Base-by-base conservation (phyloP, 495 filamentous ascomycete genomes). In the Penicillium psychrofluorescens region DNA sequence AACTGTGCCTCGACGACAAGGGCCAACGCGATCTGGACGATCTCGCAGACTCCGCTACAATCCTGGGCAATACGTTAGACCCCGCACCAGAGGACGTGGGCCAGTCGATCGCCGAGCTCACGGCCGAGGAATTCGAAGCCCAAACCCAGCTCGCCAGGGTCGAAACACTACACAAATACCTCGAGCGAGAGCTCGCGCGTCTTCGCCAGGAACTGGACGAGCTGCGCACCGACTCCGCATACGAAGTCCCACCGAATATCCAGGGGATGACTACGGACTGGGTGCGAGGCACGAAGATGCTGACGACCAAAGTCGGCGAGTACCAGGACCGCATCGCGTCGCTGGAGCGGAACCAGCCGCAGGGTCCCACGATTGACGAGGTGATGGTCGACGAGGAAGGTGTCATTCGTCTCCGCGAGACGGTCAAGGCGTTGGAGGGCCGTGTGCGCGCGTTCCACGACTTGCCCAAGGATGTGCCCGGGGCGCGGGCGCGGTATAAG, bases 401-500 rank as follows among this genome's bases (percentile, higher is more conserved):
- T 13, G 51, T 66, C 27, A 50, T 56, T 40, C 60, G 40, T 16
- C 41, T 61, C 39, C 52, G 45, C 31, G 60, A 63, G 37, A 60
- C 38, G 13, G 66, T 82, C 7, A 62, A 73, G 27, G 55, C 48
- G 0, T 64, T 83, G 15, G 81, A 86, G 49, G 58, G 65, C 7
- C 70, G 61, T 0, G 76, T 85, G 32, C 64, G 67, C 15, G 68
- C 63, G 4, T 91, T 85, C 50, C 74, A 80, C 46, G 79, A 83
- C 7, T 56, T 95, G 45, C 85, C 88, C 10, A 78, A 77, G 11
- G 83, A 91, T 49, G 62, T 75, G 27, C 75, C 83, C 39, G 71
- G 75, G 22, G 87, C 88, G 16, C 71, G 81, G 46, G 55, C 70
- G 11, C 79, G 83, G 58, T 73, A 91, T 35, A 83, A 84, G 52